Percentiles rank a stretch among this genome's conserved stretches.
Conservation (phyloP, 148 eudicot species). For the Diospyros kaki region DNA sequence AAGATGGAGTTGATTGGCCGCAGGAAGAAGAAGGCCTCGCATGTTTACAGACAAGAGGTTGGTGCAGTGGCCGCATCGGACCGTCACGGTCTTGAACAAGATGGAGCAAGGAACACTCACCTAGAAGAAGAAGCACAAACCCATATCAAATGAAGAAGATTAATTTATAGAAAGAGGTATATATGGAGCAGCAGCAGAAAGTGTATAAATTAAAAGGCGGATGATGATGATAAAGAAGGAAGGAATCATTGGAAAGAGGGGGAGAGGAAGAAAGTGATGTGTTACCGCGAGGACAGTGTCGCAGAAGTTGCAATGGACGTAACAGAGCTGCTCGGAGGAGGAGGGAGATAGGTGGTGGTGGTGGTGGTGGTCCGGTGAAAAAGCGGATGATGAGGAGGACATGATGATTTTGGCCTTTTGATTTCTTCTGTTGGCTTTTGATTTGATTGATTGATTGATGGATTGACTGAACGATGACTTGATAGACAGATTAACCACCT, state of each 20-base stretch:
- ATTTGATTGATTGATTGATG: conserved; percentile 43
- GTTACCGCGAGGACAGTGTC: conserved; percentile 87
- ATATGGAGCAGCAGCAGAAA: no score
- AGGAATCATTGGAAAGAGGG: background rate
- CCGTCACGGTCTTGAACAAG: conserved; percentile 91
- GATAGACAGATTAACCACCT: conserved; percentile 44
- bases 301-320: conserved; percentile 79
- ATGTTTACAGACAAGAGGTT: conserved; percentile 78
- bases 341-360: conserved; percentile 11
- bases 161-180: background rate
- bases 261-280: background rate
- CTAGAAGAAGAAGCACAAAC: conserved; percentile 23
- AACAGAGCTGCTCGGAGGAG: conserved; percentile 86
- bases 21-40: conserved; percentile 62
- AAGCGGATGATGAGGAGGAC: conserved; percentile 40
- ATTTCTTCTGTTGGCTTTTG: conserved; percentile 1
- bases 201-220: no score
- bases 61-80: conserved; percentile 94
- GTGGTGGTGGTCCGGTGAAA: conserved; percentile 67
- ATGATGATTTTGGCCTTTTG: conserved; percentile 2
- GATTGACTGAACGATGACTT: conserved; percentile 40
- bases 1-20: conserved; percentile 48
- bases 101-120: conserved; percentile 95
- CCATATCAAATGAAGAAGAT: background rate
- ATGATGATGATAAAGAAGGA: no score